Conservation (phyloP, 2,329 filamentous ascomycete genomes). For the Colletotrichum sp. region DNA sequence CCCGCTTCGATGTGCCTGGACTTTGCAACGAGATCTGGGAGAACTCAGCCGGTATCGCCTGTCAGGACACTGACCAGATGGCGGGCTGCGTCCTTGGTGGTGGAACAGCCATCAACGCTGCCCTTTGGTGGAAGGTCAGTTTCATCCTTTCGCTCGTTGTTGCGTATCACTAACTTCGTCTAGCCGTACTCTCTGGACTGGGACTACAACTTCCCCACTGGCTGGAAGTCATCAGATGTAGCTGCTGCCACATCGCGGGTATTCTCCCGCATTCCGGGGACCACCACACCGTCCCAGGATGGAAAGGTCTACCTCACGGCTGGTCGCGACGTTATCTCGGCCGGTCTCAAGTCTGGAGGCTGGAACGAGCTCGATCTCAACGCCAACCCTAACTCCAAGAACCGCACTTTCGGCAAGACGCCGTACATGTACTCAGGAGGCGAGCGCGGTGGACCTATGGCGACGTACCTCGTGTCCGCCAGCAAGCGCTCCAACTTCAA, state of each 20-base stretch:
- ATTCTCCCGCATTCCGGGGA: constrained; percentile 75
- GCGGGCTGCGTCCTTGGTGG: constrained; percentile 75
- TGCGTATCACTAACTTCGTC: not conserved
- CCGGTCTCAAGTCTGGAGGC: constrained; percentile 62
- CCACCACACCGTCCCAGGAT: constrained; percentile 68
- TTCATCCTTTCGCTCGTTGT: not conserved
- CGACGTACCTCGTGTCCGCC: constrained; percentile 72
- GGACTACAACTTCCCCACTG: constrained; percentile 73
- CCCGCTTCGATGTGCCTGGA: constrained; percentile 74
- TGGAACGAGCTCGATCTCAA: constrained; percentile 70
- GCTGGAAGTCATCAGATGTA: constrained; percentile 73
- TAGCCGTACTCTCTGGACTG: constrained; percentile 68
- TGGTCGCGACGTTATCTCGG: constrained; percentile 66
- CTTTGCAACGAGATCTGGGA: constrained; percentile 75
- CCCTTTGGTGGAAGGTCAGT: constrained; percentile 67
- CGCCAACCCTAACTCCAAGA: constrained; percentile 65
- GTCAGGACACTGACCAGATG: constrained; percentile 75
- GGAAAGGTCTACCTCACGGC: constrained; percentile 70
- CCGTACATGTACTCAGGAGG: constrained; percentile 72
- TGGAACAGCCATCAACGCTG: constrained; percentile 70
- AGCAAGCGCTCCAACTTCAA: constrained; percentile 67
- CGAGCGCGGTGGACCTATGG: constrained; percentile 72
- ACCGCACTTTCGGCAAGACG: constrained; percentile 67
- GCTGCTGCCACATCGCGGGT: constrained; percentile 62
- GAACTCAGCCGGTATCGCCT: constrained; percentile 67